phyloP scores from a whole-genome alignment of 1,284 basidiomycete species.

The Paramarasmius palmivorus region DNA sequence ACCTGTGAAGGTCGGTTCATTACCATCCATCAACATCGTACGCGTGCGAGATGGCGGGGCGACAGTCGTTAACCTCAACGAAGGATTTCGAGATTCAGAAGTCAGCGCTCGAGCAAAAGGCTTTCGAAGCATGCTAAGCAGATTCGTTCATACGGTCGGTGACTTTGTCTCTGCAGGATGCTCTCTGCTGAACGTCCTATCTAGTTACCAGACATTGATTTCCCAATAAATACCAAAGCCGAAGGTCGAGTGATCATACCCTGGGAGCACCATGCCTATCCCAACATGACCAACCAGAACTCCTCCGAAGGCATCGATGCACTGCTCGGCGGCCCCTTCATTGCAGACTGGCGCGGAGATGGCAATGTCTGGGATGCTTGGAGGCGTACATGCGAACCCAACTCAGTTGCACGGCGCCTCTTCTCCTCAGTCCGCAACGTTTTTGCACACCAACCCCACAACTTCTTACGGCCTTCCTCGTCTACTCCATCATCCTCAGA shows the following conservation, averaged over 20 bases:
- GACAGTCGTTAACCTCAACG: conserved; percentile 62
- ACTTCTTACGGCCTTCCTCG: conserved; percentile 25
- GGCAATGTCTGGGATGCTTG: conserved; percentile 92
- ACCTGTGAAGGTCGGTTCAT: conserved; percentile 60
- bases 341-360: conserved; percentile 80
- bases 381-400: conserved; percentile 85
- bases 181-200: conserved; percentile 10
- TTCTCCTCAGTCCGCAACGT: conserved; percentile 67
- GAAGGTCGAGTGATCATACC: conserved; percentile 90
- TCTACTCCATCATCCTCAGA: conserved; percentile 35
- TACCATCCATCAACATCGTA: conserved; percentile 85
- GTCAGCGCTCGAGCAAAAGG: conserved; percentile 77
- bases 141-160: conserved; percentile 67
- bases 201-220: conserved; percentile 87
- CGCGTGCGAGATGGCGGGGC: conserved; percentile 68
- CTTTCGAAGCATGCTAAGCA: conserved; percentile 72
- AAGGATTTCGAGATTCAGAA: conserved; percentile 60
- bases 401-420: conserved; percentile 77
- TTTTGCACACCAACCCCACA: conserved; percentile 26
- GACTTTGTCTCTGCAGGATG: background rate
- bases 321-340: conserved; percentile 71
- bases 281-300: conserved; percentile 65
- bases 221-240: conserved; percentile 88
- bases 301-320: conserved; percentile 55
- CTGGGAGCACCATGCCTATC: conserved; percentile 75